phyloP scores from a whole-genome alignment of 2,329 filamentous ascomycete genomes.

The Fusarium lateritium region DNA sequence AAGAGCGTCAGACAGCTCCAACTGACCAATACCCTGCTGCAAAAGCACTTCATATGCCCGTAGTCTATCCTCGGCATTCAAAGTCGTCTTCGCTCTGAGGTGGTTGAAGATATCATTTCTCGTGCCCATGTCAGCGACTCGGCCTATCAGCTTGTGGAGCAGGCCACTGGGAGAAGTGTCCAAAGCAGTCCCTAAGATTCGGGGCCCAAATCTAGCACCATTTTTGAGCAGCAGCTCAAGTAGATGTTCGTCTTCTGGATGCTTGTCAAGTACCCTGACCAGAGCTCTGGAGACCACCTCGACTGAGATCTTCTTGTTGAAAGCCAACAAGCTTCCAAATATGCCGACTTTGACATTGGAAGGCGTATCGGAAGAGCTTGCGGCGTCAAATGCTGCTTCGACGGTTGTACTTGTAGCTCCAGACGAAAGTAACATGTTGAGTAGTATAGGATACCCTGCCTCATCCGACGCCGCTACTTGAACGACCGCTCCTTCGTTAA shows the following conservation, averaged over 20 bases:
- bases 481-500: slow-evolving; percentile 7
- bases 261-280: background rate
- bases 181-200: background rate
- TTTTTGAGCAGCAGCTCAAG: slow-evolving; percentile 4
- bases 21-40: background rate
- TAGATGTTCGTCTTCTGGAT: slow-evolving; percentile 10
- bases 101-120: slow-evolving; percentile 4
- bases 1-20: slow-evolving; percentile 12
- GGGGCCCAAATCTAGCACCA: background rate
- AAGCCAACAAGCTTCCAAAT: slow-evolving; percentile 5
- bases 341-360: slow-evolving; percentile 7
- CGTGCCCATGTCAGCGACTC: background rate
- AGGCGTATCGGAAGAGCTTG: background rate
- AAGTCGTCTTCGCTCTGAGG: background rate
- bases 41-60: background rate
- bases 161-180: background rate
- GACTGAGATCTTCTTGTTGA: background rate
- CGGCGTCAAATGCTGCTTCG: slow-evolving; percentile 15
- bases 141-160: background rate
- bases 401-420: background rate
- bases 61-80: background rate
- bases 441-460: slow-evolving; percentile 3
- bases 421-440: slow-evolving; percentile 15
- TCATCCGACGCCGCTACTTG: slow-evolving; percentile 11
- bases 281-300: slow-evolving; percentile 12